Evolutionary conservation across 1,284 basidiomycete species (phyloP).

Genomic region (Moesziomyces antarcticus): DNA sequence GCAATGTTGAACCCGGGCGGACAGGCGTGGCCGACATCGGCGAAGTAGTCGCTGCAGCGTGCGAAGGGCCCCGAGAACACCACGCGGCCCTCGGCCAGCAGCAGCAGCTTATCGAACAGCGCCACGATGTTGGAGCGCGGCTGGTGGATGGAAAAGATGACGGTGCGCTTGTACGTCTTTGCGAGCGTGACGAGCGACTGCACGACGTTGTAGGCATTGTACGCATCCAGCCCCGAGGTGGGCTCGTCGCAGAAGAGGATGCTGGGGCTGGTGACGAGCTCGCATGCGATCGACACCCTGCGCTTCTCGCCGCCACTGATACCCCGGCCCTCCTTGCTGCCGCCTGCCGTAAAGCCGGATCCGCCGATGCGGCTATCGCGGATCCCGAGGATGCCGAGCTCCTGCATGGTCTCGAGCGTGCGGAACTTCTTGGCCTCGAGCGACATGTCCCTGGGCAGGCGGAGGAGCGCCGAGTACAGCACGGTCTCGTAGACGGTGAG

Average conservation of each 20-base stretch:
- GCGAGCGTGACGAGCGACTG: conserved; percentile 87
- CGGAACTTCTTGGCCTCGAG: conserved; percentile 91
- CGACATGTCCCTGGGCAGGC: conserved; percentile 93
- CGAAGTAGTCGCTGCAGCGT: conserved; percentile 83
- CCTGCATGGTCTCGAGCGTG: conserved; percentile 94
- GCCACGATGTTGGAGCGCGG: conserved; percentile 97
- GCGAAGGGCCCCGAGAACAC: conserved; percentile 83
- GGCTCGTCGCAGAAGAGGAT: conserved; percentile 97
- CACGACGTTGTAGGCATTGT: conserved; percentile 93
- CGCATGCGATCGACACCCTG: conserved; percentile 86
- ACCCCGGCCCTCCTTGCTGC: conserved; percentile 85
- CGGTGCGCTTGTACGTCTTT: conserved; percentile 89
- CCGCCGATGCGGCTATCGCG: conserved; percentile 92
- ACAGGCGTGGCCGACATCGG: conserved; percentile 81
- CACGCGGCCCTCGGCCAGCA: conserved; percentile 77
- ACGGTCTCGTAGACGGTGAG: conserved; percentile 98
- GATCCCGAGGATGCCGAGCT: conserved; percentile 90
- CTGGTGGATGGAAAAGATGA: conserved; percentile 97
- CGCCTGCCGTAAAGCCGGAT: conserved; percentile 39
- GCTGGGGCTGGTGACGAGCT: conserved; percentile 93
- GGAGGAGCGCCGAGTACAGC: conserved; percentile 87
- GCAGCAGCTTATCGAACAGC: conserved; percentile 88
- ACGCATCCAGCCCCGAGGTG: conserved; percentile 87
- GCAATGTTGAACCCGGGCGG: conserved; percentile 97
- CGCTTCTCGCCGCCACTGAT: conserved; percentile 59